Percentiles rank a stretch among this genome's conserved stretches.
Conservation (phyloP, 2,329 filamentous ascomycete genomes). For the Neonectria hederae region DNA sequence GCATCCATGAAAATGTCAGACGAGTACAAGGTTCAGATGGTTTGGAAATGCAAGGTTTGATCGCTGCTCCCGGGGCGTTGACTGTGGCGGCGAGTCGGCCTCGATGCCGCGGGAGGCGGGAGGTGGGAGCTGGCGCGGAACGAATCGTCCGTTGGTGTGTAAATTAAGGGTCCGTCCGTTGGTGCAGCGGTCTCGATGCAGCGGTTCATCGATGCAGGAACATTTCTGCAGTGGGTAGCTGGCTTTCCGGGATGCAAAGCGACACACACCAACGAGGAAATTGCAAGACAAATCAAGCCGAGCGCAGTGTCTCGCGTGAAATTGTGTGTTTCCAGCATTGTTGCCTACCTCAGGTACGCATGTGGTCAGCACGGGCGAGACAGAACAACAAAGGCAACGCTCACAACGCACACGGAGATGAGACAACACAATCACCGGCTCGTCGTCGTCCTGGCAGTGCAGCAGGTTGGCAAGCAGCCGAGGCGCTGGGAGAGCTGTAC, state of each 20-base stretch:
- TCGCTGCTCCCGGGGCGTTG: slow-evolving; percentile 15
- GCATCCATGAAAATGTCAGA: neutral
- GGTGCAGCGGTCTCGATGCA: neutral
- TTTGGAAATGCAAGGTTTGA: neutral
- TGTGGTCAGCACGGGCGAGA: neutral
- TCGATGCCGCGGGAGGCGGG: too few relatives aligned
- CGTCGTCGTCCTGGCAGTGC: neutral
- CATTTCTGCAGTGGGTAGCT: neutral
- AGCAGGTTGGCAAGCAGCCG: neutral
- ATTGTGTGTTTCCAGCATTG: neutral
- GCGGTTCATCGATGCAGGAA: neutral
- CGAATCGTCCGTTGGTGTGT: neutral
- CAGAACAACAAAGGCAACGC: neutral
- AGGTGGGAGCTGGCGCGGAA: neutral
- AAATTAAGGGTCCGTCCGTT: neutral
- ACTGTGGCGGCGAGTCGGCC: neutral
- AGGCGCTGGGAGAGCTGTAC: neutral
- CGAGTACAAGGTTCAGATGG: slow-evolving; percentile 5
- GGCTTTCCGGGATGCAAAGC: neutral
- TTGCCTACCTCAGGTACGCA: neutral
- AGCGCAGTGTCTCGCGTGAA: neutral
- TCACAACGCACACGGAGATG: neutral
- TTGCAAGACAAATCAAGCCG: neutral
- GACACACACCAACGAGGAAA: neutral
- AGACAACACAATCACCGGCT: neutral